Evolutionary conservation across 176 grass and related monocot genomes (phyloP), one percentile per base, ranked within the genome.

Genomic region (Carex kokanica): DNA sequence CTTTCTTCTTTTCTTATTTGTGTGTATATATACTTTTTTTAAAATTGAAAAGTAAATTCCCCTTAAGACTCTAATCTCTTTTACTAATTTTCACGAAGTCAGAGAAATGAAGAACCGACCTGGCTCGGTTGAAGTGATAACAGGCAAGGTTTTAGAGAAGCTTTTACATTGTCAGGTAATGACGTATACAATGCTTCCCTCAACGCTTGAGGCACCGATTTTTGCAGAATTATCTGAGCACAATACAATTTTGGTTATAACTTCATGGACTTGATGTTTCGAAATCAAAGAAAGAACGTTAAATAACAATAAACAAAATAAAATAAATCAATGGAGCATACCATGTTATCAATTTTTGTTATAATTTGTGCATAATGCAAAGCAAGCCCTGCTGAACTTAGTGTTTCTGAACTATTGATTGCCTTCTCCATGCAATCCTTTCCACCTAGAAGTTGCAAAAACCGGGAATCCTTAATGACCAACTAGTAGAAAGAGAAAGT

Each of bases 361-460:
- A 94, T 90, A 56, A 94, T 81, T 83, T 85, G 83, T 56, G 93
- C 86, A 64, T 92, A 94, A 88, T 90, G 88, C 84, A 94, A 81
- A 2, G 82, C 84, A 32, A 92, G 90, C 6, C 90, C 78, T 8
- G 57, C 6, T 31, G 86, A 80, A 15, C 93, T 84, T 79, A 94
- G 79, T 5, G 78, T 88, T 81, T 78, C 47, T 23, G 51, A 55
- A 85, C 18, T 72, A n/a, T 23, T 66, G 15, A 15, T 81, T 24
- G 43, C 71, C 27, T 16, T 81, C 2, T 83, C 63, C 25, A 31
- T 15, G 23, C 56, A 67, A 84, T 81, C 62, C 63, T 87, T 61
- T 87, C 43, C 58, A 77, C 55, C 88, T 89, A 52, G 62, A 85
- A 82, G 73, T 65, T 54, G 45, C 43, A 18, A 69, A 51, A 32